Evolutionary conservation across 768 basidiomycete species (phyloP).

Genomic region (button mushroom (Agaricus bisporus)): DNA sequence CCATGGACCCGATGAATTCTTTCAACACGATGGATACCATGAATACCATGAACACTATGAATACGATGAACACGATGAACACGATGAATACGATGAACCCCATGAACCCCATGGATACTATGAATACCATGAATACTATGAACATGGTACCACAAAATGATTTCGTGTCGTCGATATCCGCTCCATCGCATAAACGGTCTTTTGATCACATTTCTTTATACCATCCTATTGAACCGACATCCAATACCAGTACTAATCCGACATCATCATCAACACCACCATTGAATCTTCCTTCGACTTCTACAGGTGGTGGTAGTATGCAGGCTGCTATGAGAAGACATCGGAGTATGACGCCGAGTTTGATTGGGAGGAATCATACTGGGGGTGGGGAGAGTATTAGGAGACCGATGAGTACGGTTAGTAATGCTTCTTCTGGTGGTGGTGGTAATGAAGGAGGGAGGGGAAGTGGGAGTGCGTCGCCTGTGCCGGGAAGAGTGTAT

Average conservation of each 20-base stretch:
- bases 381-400: slow-evolving; percentile 38
- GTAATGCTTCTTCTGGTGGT: slow-evolving; percentile 17
- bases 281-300: too few species aligned
- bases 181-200: slow-evolving; percentile 61
- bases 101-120: slow-evolving; percentile 7
- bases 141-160: slow-evolving; percentile 20
- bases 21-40: too few species aligned
- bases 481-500: slow-evolving; percentile 35
- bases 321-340: slow-evolving; percentile 49
- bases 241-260: slow-evolving; percentile 4
- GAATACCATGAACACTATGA: slow-evolving; percentile 22
- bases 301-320: too few species aligned
- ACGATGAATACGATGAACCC: slow-evolving; percentile 20
- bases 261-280: slow-evolving; percentile 10
- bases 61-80: background rate
- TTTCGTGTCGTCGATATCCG: slow-evolving; percentile 49
- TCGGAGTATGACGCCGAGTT: slow-evolving; percentile 71
- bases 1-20: too few species aligned
- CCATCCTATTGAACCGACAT: slow-evolving; percentile 20
- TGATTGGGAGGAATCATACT: slow-evolving; percentile 29
- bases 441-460: background rate
- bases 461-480: background rate
- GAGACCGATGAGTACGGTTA: slow-evolving; percentile 39
- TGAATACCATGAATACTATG: background rate
- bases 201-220: slow-evolving; percentile 58